phyloP scores from a whole-genome alignment of 495 filamentous ascomycete species.

The Aspergillus incahuasiensis region DNA sequence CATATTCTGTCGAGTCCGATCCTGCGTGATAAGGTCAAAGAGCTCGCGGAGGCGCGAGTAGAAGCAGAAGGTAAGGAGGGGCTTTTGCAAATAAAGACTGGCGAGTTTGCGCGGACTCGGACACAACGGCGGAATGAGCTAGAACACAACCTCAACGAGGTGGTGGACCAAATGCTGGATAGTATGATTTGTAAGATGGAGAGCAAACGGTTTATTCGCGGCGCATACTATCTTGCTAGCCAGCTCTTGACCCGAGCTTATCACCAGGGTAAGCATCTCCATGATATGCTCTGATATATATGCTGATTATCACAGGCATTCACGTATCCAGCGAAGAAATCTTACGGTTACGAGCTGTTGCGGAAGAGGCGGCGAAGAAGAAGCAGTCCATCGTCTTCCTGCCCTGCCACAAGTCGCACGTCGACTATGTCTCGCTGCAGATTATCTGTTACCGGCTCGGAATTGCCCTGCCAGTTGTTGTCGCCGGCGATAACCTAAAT shows the following conservation, averaged over 20 bases:
- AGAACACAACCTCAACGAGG: constrained; percentile 62
- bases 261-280: constrained; percentile 63
- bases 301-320: constrained; percentile 49
- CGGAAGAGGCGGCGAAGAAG: constrained; percentile 72
- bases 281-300: background rate
- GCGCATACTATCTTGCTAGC: constrained; percentile 83
- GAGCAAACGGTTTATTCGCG: constrained; percentile 85
- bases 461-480: constrained; percentile 83
- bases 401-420: constrained; percentile 89
- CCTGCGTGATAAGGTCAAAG: constrained; percentile 65
- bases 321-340: constrained; percentile 96
- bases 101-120: constrained; percentile 45
- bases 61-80: constrained; percentile 72
- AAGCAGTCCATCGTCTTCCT: constrained; percentile 96
- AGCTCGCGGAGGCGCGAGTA: constrained; percentile 71
- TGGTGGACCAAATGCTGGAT: constrained; percentile 78
- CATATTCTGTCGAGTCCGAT: constrained; percentile 69
- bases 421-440: constrained; percentile 92
- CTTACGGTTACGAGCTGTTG: constrained; percentile 70
- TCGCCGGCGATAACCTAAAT: constrained; percentile 94
- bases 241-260: constrained; percentile 90
- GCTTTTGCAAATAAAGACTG: constrained; percentile 48
- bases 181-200: constrained; percentile 99
- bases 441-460: constrained; percentile 92
- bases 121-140: constrained; percentile 55